Base-by-base conservation (phyloP, 345 rosid genomes). In the Eucalyptus virginea region DNA sequence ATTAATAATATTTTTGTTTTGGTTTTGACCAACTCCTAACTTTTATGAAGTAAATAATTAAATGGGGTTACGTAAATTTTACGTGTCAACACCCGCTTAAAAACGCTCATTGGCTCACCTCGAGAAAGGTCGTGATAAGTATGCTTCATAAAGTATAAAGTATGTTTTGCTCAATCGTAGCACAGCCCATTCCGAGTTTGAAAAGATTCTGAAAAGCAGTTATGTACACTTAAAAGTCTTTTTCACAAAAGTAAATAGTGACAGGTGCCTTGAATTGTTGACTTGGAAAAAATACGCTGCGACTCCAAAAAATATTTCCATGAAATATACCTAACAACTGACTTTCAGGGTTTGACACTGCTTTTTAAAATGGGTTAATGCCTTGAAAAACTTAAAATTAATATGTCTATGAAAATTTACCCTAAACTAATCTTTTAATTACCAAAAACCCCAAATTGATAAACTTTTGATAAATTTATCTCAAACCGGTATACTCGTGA, bases 401-500 rank as follows among this genome's bases (percentile, higher is more conserved):
- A 18, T 7, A 52, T 52, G 56, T 1, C 2, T 52, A 4, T 52
- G 2, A 52, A 52, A 19, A 52, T 52, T 52, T 52, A 19, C 0
- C 1, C 0, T 18, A 52, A 19, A 52, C 2, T 52, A 52, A 52
- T 52, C 19, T 52, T 52, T 52, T 52, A 52, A 52, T 5, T 19
- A 8, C 0, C 2, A 19, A 52, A 52, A 3, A 19, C 5, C 1
- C 11, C 0, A 19, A 52, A 52, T 2, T 52, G 0, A 0, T 52
- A 52, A 52, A 3, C 1, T 19, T 52, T 52, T 52, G 26, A 52
- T 2, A 21, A 52, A 52, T 52, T 52, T 52, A 52, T 52, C 11
- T 0, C 0, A 8, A 52, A 21, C 1, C 2, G 0, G 0, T 19
- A 52, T 52, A 52, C 0, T 52, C 21, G 5, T 52, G 1, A 52